Conservation (phyloP, 257 asterid genomes). For the Solanum sitiens region DNA sequence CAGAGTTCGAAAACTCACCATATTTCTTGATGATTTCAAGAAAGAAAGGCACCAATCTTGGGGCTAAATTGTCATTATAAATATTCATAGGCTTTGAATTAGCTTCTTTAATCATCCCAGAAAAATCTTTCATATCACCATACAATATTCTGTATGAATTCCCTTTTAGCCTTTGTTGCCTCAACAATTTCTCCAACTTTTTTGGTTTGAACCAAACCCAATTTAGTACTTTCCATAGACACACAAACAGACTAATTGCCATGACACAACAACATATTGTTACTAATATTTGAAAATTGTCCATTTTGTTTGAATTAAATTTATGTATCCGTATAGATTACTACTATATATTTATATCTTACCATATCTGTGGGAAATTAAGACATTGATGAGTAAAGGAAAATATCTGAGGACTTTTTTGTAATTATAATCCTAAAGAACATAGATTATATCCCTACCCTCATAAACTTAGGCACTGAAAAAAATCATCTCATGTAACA, state of each 20-base stretch:
- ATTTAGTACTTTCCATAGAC: neutral
- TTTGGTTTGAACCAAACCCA: slow-evolving; percentile 12
- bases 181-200: neutral
- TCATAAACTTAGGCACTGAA: no score
- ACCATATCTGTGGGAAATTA: neutral
- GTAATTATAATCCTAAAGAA: no score
- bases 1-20: neutral
- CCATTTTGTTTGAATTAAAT: neutral
- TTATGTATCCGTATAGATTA: neutral
- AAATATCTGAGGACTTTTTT: no score
- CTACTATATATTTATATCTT: neutral
- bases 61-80: neutral
- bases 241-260: neutral
- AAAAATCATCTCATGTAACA: no score
- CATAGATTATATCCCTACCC: no score
- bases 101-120: neutral
- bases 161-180: slow-evolving; percentile 22
- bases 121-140: slow-evolving; percentile 10
- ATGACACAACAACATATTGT: neutral
- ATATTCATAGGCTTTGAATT: neutral
- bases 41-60: neutral
- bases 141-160: slow-evolving; percentile 15
- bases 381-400: neutral
- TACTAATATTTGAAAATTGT: neutral
- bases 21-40: neutral